Evolutionary conservation across 164 flowering plant species (phyloP), one percentile per base, ranked within the genome.

Genomic region (Platanus orientalis): DNA sequence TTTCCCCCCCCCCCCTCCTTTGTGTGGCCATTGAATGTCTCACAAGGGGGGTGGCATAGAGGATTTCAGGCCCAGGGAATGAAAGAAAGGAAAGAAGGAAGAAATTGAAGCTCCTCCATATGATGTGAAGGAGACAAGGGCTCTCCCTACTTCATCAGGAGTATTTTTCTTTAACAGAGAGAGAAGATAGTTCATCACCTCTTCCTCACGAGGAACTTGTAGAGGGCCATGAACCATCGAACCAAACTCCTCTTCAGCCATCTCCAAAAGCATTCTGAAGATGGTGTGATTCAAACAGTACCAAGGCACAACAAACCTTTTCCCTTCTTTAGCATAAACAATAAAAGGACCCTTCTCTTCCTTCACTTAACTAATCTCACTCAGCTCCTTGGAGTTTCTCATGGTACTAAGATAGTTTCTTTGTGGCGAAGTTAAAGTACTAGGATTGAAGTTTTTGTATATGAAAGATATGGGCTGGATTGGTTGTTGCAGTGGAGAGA

Each of bases 221-320:
- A 79, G 63, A n/a, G 80, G 83, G 1, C 80, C 80, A 30, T 68
- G 63, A 62, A 63, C 69, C 14, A 68, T 63, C 20, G 68, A 50
- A 2, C 80, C 80, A 39, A 72, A 79, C 77, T 79, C 83, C 63
- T 79, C 83, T 58, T 79, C 83, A 3, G 79, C 83, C 83, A 76
- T 79, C 60, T 74, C 78, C 55, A 79, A 53, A 17, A 79, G 71
- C 59, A 76, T 79, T 66, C 56, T 72, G 62, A 76, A 76, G 26
- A 79, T 76, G 23, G 83, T 80, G 48, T 72, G 79, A 13, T 79
- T 72, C 71, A 79, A 65, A 49, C 69, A 80, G 44, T 58, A 61
- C 55, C 73, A 20, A 26, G 81, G 81, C 32, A 77, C 75, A 12
- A 73, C 77, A 77, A 77, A 80, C 67, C 81, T 69, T 51, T 69